Conservation (phyloP, 495 filamentous ascomycete genomes). For the Sporormia fimetaria region DNA sequence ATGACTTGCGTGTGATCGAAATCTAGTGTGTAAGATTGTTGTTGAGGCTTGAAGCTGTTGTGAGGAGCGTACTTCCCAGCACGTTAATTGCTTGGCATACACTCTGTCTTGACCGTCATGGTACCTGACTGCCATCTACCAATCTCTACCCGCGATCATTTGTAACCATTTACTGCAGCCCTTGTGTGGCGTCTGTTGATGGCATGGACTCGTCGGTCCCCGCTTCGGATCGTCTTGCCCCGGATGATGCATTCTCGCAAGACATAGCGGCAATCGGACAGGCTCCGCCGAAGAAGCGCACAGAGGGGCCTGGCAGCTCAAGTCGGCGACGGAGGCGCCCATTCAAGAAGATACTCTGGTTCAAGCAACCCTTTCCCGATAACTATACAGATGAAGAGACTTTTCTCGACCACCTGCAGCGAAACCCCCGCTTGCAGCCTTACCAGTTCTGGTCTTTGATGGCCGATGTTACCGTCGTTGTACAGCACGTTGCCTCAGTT, state of each 20-base stretch:
- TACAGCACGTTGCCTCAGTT: constrained; percentile 91
- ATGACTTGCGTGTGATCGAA: no score
- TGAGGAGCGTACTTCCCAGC: no score
- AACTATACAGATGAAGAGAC: constrained; percentile 96
- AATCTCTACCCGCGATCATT: no score
- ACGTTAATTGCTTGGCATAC: no score
- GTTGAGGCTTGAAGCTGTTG: no score
- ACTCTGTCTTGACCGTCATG: no score
- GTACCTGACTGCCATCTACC: no score
- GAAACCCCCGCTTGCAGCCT: constrained; percentile 84
- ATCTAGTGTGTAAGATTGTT: no score
- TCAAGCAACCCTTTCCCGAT: constrained; percentile 94
- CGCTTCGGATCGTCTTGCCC: constrained; percentile 53
- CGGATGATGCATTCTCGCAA: constrained; percentile 73
- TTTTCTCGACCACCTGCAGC: constrained; percentile 90
- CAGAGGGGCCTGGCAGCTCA: constrained; percentile 43
- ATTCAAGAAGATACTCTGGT: constrained; percentile 96
- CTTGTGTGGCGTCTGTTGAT: no score
- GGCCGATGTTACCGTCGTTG: constrained; percentile 88
- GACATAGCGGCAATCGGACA: constrained; percentile 41
- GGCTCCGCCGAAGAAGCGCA: constrained; percentile 31
- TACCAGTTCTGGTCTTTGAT: constrained; percentile 98
- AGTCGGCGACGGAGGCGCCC: constrained; percentile 53
- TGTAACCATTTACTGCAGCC: no score
- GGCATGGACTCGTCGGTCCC: no score